These are phyloP conservation scores for Bipolaris gigantea DNA, from an alignment of 2,329 filamentous ascomycete species.

Conservation along the genomic window DNA sequence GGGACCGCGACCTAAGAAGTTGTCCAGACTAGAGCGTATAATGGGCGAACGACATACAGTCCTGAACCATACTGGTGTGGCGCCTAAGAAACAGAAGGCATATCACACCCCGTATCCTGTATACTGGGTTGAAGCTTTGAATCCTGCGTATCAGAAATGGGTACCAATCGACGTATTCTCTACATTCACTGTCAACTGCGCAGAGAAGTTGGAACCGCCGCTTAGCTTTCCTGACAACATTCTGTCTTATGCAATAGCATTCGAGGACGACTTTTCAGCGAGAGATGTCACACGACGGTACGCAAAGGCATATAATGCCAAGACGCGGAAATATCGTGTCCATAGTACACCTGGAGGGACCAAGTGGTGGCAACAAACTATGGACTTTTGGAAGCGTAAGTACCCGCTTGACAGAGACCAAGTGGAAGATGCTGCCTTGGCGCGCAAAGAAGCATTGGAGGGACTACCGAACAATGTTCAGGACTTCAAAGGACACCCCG, in stretches of 20 bases:
- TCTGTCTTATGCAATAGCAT: slow-evolving; percentile 82
- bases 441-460: slow-evolving; percentile 71
- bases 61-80: slow-evolving; percentile 26
- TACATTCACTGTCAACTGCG: slow-evolving; percentile 75
- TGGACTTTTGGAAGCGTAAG: slow-evolving; percentile 48
- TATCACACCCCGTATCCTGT: slow-evolving; percentile 77
- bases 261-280: slow-evolving; percentile 76
- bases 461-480: slow-evolving; percentile 80
- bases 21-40: slow-evolving; percentile 38
- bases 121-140: slow-evolving; percentile 94
- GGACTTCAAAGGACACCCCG: slow-evolving; percentile 84
- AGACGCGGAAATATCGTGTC: slow-evolving; percentile 79
- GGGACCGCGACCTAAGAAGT: slow-evolving; percentile 32
- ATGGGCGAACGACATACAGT: slow-evolving; percentile 35
- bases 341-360: slow-evolving; percentile 64
- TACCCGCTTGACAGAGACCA: slow-evolving; percentile 68
- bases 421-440: slow-evolving; percentile 78
- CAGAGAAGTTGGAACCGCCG: slow-evolving; percentile 79
- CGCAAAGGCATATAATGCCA: slow-evolving; percentile 83
- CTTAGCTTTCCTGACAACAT: slow-evolving; percentile 73
- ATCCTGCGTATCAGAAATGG: slow-evolving; percentile 87
- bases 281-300: slow-evolving; percentile 89
- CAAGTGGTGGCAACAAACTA: slow-evolving; percentile 58
- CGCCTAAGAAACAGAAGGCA: slow-evolving; percentile 51
- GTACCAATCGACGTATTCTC: slow-evolving; percentile 83